Evolutionary conservation across 164 flowering plant species (phyloP), one percentile per base, ranked within the genome.

Genomic region (Akebia trifoliata): DNA sequence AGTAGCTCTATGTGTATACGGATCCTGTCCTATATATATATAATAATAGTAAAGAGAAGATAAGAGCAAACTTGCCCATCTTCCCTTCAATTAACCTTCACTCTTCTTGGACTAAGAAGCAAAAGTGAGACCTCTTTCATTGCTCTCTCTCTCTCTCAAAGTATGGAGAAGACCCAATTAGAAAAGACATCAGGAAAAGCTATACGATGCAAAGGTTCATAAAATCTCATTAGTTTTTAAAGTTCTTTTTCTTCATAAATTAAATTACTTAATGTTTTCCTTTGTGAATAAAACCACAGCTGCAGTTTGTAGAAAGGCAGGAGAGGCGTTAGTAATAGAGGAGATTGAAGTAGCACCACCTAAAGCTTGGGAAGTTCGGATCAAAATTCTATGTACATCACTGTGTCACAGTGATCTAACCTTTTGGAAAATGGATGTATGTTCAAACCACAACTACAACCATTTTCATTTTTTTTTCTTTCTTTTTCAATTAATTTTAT

Each of bases 291-390:
- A 46, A 54, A 48, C 25, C 54, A 52, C 78, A 85, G 88, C 77
- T 57, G 92, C 92, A 24, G 45, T 82, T 0, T 62, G 81, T 47
- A 74, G 82, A 61, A 64, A 49, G 0, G 56, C 80, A 36, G 82
- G 83, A 14, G 77, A 79, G 56, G 59, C 82, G 3, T 57, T 83
- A 4, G 71, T 70, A 40, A 83, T 83, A 18, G 86, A 83, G 59
- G 85, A 83, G 25, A 68, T 85, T 14, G 71, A 76, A 67, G 92
- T 83, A 5, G 81, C 73, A 0, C 71, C 92, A 10, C 88, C 92
- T 1, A 54, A 65, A 66, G 75, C 71, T 18, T 73, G 59, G 56
- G 88, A 83, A 64, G 83, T 81, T 26, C 55, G 92, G 50, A 75
- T 85, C 64, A 77, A 72, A 35, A 72, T 85, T 21, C 29, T 85